Evolutionary conservation across 2,329 filamentous ascomycete species (phyloP).

Genomic region (Biscogniauxia mediterranea): DNA sequence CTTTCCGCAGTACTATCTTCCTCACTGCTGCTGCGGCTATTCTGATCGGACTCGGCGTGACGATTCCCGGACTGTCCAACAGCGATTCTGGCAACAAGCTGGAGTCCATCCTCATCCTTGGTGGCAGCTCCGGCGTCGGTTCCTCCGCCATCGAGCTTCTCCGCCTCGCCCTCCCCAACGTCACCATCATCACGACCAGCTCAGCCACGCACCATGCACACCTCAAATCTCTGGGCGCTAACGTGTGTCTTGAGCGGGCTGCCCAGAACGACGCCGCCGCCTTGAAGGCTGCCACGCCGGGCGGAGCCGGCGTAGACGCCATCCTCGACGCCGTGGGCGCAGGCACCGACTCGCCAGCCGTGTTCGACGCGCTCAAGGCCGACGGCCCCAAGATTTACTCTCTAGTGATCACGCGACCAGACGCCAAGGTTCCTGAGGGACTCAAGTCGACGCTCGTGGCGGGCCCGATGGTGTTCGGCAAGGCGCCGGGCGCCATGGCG

Average conservation of each 20-base stretch:
- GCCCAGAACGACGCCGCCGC: slow-evolving; percentile 14
- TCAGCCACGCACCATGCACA: slow-evolving; percentile 16
- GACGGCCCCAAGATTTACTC: slow-evolving; percentile 31
- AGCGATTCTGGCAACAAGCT: not conserved
- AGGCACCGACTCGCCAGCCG: slow-evolving; percentile 19
- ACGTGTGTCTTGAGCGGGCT: slow-evolving; percentile 16
- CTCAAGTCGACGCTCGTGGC: slow-evolving; percentile 23
- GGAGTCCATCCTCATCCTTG: slow-evolving; percentile 35
- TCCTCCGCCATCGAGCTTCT: slow-evolving; percentile 36
- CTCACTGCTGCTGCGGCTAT: slow-evolving; percentile 25
- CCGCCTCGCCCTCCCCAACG: slow-evolving; percentile 30
- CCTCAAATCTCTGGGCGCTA: slow-evolving; percentile 20
- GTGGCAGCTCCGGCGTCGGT: slow-evolving; percentile 36
- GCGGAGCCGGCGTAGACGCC: slow-evolving; percentile 31
- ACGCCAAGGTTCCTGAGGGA: slow-evolving; percentile 25
- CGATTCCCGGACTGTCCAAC: slow-evolving; percentile 25
- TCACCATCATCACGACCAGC: slow-evolving; percentile 34
- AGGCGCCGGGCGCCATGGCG: slow-evolving; percentile 4
- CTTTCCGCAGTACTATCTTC: slow-evolving; percentile 23
- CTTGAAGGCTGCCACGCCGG: slow-evolving; percentile 21
- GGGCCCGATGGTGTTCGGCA: slow-evolving; percentile 20
- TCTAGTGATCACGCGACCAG: slow-evolving; percentile 28
- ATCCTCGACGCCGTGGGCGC: slow-evolving; percentile 35
- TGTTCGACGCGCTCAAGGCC: slow-evolving; percentile 27
- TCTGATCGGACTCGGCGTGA: slow-evolving; percentile 24